phyloP scores from a whole-genome alignment of 306 rosid genomes.

The Potentilla sterilis region DNA sequence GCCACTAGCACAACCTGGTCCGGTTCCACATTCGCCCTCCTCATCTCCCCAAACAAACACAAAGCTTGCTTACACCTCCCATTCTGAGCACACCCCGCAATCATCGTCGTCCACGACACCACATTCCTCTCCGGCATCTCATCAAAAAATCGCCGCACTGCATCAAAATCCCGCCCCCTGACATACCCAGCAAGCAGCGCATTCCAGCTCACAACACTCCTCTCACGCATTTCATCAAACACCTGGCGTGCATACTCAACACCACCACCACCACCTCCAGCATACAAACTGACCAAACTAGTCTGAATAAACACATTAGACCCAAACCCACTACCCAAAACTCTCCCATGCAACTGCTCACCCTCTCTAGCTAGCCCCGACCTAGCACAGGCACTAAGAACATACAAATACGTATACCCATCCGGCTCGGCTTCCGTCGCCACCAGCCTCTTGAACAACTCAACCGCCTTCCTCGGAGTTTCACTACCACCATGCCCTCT shows the following conservation, averaged over 20 bases:
- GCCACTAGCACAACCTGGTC: conserved; percentile 68
- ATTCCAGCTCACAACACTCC: conserved; percentile 70
- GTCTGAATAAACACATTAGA: conserved; percentile 56
- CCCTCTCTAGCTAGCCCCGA: conserved; percentile 60
- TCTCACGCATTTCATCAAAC: conserved; percentile 57
- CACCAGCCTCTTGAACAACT: conserved; percentile 43
- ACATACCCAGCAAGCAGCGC: conserved; percentile 55
- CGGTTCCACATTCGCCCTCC: conserved; percentile 49
- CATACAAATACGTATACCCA: conserved; percentile 62
- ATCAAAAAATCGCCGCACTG: conserved; percentile 42
- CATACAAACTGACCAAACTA: conserved; percentile 53
- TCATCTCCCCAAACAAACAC: conserved; percentile 60
- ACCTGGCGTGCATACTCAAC: conserved; percentile 40
- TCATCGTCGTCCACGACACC: conserved; percentile 69
- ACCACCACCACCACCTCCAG: conserved; percentile 13
- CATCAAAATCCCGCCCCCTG: conserved; percentile 42
- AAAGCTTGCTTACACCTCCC: conserved; percentile 52
- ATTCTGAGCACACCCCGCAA: conserved; percentile 49
- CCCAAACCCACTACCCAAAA: conserved; percentile 59
- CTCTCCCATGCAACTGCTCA: conserved; percentile 53
- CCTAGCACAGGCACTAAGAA: conserved; percentile 57
- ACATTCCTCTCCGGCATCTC: conserved; percentile 59
- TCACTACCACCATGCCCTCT: too few species aligned
- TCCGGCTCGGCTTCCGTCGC: conserved; percentile 42
- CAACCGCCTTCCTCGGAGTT: conserved; percentile 42